Percentiles rank a stretch among this genome's conserved stretches.
phyloP scores from a whole-genome alignment of 768 basidiomycete species.

The Tylopilus subfusipes region DNA sequence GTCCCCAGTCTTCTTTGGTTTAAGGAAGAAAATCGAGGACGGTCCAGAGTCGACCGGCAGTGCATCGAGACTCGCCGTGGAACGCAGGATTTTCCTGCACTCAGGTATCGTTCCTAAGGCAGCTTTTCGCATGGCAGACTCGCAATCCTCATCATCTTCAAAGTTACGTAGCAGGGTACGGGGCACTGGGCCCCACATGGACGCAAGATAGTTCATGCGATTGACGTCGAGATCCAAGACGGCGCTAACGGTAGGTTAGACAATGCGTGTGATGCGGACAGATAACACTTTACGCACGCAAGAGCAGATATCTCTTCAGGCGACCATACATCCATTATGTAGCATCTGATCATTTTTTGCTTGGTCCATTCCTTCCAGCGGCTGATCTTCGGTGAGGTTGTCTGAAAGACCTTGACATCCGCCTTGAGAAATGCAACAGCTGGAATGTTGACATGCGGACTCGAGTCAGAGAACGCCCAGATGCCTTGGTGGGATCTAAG shows the following conservation, averaged over 20 bases:
- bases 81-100: neutral
- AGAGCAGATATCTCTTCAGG: conserved; percentile 1
- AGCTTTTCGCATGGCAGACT: neutral
- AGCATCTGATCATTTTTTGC: neutral
- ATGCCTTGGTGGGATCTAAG: neutral
- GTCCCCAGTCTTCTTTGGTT: neutral
- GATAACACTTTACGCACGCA: neutral
- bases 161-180: conserved; percentile 1
- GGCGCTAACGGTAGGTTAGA: neutral
- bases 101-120: neutral
- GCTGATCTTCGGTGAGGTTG: neutral
- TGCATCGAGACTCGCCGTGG: neutral
- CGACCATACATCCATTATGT: conserved; percentile 3
- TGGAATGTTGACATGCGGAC: neutral
- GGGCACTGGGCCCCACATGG: neutral
- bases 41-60: neutral
- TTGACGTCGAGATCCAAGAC: neutral
- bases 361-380: conserved; percentile 8
- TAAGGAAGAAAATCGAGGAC: conserved; percentile 1
- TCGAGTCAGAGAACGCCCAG: conserved; percentile 6
- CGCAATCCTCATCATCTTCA: neutral
- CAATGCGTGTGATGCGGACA: neutral
- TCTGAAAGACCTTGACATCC: conserved; percentile 2
- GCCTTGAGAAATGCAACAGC: neutral
- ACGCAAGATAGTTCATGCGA: neutral